Conservation (phyloP, 495 filamentous ascomycete genomes). For the Aspergillus nidulans region DNA sequence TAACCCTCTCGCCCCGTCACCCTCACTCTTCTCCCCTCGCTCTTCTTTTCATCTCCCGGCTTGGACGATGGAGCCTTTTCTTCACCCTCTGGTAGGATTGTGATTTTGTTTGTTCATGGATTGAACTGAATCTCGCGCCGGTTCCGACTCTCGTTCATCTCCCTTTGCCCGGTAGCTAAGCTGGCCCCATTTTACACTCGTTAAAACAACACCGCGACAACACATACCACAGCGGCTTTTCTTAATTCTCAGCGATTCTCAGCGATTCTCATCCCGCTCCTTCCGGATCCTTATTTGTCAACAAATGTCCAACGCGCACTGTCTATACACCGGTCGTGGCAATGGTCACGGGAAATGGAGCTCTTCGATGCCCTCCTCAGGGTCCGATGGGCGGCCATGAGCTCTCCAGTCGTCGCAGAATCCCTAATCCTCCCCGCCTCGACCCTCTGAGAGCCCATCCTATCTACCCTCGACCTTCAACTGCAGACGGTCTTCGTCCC, state of each 20-base stretch:
- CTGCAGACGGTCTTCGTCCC: slow-evolving; percentile 20
- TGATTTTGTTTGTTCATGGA: slow-evolving; percentile 19
- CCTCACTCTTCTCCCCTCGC: slow-evolving; percentile 4
- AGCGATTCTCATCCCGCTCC: slow-evolving; percentile 6
- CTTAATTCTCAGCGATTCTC: neutral
- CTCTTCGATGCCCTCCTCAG: slow-evolving; percentile 32
- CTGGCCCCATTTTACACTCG: slow-evolving; percentile 11
- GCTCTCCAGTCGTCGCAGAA: slow-evolving; percentile 31
- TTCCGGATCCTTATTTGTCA: slow-evolving; percentile 1
- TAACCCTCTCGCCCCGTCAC: slow-evolving; percentile 9
- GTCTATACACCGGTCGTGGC: slow-evolving; percentile 39
- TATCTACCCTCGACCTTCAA: slow-evolving; percentile 25
- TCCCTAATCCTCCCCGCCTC: slow-evolving; percentile 30
- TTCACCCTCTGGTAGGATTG: slow-evolving; percentile 28
- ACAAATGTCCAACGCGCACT: slow-evolving; percentile 48
- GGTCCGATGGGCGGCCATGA: slow-evolving; percentile 29
- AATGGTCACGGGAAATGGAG: slow-evolving; percentile 49
- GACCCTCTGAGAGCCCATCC: slow-evolving; percentile 34
- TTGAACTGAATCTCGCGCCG: slow-evolving; percentile 3
- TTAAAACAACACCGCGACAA: slow-evolving; percentile 8
- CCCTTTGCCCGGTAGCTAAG: slow-evolving; percentile 13
- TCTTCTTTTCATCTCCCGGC: slow-evolving; percentile 3
- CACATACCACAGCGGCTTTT: neutral
- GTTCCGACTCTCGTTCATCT: slow-evolving; percentile 8
- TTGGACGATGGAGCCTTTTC: slow-evolving; percentile 18